Conservation (phyloP, 345 rosid genomes). For the Excoecaria agallocha region DNA sequence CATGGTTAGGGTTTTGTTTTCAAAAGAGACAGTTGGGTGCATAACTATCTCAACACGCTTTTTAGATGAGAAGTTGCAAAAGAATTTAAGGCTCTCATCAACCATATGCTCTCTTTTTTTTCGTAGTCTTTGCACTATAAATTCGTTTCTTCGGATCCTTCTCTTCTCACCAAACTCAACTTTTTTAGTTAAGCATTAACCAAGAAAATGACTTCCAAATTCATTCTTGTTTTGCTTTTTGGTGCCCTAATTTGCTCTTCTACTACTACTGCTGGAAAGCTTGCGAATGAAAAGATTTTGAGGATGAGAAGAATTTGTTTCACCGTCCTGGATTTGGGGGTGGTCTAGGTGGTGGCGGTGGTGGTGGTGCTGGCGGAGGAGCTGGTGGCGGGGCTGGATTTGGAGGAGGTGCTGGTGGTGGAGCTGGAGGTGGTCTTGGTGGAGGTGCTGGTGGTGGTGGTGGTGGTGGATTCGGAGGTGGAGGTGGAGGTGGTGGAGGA, state of each 20-base stretch:
- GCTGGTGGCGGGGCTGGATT: conserved; percentile 17
- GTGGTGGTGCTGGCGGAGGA: conserved; percentile 8
- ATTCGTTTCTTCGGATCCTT: neutral
- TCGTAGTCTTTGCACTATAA: neutral
- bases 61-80: conserved; percentile 15
- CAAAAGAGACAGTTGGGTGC: conserved; percentile 18
- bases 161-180: conserved; percentile 4
- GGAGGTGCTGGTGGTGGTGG: conserved; percentile 19
- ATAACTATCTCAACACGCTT: conserved; percentile 10
- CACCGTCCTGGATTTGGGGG: neutral
- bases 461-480: conserved; percentile 18
- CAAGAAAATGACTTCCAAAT: conserved; percentile 20
- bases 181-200: neutral
- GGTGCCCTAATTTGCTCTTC: conserved; percentile 18
- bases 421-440: conserved; percentile 18
- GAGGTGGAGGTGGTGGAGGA: conserved; percentile 18
- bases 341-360: conserved; percentile 15
- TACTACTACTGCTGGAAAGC: neutral
- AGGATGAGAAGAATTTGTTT: conserved; percentile 17
- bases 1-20: conserved; percentile 12
- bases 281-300: conserved; percentile 1
- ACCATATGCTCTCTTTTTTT: neutral
- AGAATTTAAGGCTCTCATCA: conserved; percentile 11
- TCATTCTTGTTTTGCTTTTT: conserved; percentile 21
- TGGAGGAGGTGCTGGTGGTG: conserved; percentile 18